Evolutionary conservation across 1,139 yeast species (phyloP).

Genomic region (Entelexis paramagnoliae): DNA sequence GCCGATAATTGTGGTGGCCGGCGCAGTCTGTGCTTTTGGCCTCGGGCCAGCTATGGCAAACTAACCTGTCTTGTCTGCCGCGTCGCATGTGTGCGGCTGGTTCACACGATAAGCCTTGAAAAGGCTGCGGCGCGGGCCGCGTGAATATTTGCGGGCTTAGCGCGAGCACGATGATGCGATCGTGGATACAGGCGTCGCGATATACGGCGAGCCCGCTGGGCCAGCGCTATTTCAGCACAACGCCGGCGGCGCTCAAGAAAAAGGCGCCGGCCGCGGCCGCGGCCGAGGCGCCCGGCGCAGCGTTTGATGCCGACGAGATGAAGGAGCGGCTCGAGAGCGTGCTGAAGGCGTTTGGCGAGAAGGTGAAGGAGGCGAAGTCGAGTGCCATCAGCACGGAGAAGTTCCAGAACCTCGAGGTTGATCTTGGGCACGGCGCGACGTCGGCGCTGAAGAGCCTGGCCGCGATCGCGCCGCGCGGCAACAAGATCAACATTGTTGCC

Average conservation of each 20-base stretch:
- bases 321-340: conserved; percentile 42
- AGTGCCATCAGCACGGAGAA: conserved; percentile 59
- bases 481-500: conserved; percentile 56
- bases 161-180: no score
- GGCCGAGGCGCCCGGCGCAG: neutral
- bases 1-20: no score
- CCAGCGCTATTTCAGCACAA: neutral
- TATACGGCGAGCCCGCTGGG: neutral
- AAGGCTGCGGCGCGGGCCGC: neutral
- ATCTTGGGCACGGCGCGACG: conserved; percentile 40
- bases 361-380: conserved; percentile 50
- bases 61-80: no score
- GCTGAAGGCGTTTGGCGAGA: conserved; percentile 45
- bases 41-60: no score
- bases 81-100: no score
- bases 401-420: conserved; percentile 51
- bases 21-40: no score
- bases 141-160: no score
- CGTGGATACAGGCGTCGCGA: no score
- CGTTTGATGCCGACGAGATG: conserved; percentile 30
- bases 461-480: conserved; percentile 63
- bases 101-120: neutral
- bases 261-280: neutral
- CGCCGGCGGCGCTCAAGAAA: neutral
- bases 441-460: conserved; percentile 55